These are phyloP conservation scores for Penicillium desertorum DNA, from an alignment of 495 filamentous ascomycete species.

Conservation along the genomic window DNA sequence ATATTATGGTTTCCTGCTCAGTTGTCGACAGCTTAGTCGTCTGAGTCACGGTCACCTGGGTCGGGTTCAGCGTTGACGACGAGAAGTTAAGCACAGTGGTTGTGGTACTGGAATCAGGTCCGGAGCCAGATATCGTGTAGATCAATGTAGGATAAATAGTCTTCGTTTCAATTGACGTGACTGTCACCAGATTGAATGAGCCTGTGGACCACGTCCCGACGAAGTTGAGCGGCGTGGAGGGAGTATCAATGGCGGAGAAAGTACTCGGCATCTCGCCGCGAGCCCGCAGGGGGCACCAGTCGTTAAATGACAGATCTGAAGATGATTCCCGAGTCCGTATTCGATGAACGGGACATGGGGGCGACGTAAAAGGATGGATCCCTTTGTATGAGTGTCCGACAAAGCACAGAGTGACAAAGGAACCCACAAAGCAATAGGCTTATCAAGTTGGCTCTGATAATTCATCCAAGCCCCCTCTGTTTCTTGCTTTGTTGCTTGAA, in stretches of 20 bases:
- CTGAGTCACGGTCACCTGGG: neutral
- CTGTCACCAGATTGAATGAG: neutral
- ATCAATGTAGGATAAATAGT: slow-evolving; percentile 9
- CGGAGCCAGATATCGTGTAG: neutral
- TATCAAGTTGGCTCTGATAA: neutral
- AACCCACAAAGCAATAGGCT: neutral
- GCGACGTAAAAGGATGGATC: slow-evolving; percentile 1
- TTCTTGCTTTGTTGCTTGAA: slow-evolving; percentile 6
- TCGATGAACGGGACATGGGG: slow-evolving; percentile 7
- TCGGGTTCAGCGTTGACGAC: neutral
- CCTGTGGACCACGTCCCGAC: neutral
- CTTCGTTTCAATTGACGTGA: slow-evolving; percentile 8
- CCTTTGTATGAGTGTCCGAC: slow-evolving; percentile 2
- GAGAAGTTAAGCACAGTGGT: neutral
- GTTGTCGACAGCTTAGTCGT: neutral
- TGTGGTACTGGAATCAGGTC: neutral
- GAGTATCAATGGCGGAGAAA: neutral
- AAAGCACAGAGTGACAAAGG: slow-evolving; percentile 3
- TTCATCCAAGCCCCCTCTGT: slow-evolving; percentile 2
- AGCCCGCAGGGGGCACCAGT: slow-evolving; percentile 2
- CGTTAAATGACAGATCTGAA: slow-evolving; percentile 4
- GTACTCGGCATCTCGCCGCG: slow-evolving; percentile 3
- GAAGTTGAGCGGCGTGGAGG: neutral
- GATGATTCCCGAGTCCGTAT: neutral
- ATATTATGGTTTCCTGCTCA: neutral